Percentiles rank a stretch among this genome's conserved stretches.
These are phyloP conservation scores for Teunomyces tritomae DNA, from an alignment of 805 yeast genomes.

Conservation along the genomic window DNA sequence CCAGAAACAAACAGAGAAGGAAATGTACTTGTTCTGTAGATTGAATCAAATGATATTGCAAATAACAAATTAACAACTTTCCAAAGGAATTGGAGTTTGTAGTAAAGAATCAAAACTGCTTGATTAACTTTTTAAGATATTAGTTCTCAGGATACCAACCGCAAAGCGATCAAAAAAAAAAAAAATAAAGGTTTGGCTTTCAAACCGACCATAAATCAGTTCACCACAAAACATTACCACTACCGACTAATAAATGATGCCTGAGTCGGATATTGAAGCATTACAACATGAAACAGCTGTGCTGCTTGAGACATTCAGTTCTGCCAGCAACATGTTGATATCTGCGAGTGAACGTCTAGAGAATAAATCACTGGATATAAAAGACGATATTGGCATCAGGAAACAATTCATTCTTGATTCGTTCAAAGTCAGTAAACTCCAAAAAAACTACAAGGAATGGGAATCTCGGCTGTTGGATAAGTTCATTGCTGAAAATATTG, in stretches of 20 bases:
- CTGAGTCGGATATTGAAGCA: neutral
- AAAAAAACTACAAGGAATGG: conserved; percentile 29
- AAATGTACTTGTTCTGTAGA: too few relatives aligned
- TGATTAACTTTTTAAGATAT: too few relatives aligned
- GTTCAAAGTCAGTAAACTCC: conserved; percentile 30
- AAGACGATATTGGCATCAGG: conserved; percentile 1
- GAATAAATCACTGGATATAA: neutral
- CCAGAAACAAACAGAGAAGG: too few relatives aligned
- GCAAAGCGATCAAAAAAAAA: neutral
- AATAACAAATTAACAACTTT: too few relatives aligned
- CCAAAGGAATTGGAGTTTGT: neutral
- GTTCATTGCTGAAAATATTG: conserved; percentile 22
- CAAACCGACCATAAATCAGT: neutral
- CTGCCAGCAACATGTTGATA: neutral
- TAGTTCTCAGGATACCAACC: neutral
- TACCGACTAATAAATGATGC: neutral
- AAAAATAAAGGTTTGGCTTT: neutral
- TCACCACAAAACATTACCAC: neutral
- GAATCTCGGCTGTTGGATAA: conserved; percentile 15
- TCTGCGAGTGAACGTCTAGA: neutral
- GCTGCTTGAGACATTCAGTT: neutral
- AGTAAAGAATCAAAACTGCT: neutral
- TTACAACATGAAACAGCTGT: neutral
- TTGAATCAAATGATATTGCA: too few relatives aligned
- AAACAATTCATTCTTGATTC: conserved; percentile 32